phyloP scores from a whole-genome alignment of 768 basidiomycete species.

The Mycena vitilis region DNA sequence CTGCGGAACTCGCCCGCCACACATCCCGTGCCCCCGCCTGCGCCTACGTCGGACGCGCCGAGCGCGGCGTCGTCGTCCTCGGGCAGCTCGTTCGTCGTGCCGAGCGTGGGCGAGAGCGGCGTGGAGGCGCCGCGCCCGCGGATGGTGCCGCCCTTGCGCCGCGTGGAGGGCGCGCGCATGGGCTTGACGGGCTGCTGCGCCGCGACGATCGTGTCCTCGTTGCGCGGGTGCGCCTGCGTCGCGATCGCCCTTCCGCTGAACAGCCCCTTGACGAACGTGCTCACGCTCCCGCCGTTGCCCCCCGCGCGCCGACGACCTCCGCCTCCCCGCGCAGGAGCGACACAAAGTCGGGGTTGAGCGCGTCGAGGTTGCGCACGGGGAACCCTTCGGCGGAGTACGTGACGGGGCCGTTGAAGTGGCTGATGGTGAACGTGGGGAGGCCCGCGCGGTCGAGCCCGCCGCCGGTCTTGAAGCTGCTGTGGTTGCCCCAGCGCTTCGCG shows the following conservation, averaged over 20 bases:
- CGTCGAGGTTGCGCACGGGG: conserved; percentile 88
- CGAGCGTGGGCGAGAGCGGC: conserved; percentile 52
- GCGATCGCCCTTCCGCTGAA: conserved; percentile 92
- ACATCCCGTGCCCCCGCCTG: conserved; percentile 42
- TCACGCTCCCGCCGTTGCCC: conserved; percentile 67
- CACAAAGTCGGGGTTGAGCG: conserved; percentile 93
- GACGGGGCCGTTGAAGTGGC: conserved; percentile 91
- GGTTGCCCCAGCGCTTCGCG: conserved; percentile 93
- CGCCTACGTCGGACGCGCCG: not conserved
- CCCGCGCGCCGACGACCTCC: conserved; percentile 55
- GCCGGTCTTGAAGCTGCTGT: conserved; percentile 90
- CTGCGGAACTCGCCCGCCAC: conserved; percentile 90
- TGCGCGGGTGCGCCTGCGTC: conserved; percentile 89
- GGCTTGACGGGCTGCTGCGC: conserved; percentile 95
- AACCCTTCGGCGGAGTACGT: conserved; percentile 93
- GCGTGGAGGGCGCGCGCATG: conserved; percentile 91
- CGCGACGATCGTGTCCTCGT: conserved; percentile 95
- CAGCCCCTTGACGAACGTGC: conserved; percentile 91
- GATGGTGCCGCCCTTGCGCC: conserved; percentile 76
- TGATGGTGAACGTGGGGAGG: conserved; percentile 88
- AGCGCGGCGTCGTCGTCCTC: conserved; percentile 65
- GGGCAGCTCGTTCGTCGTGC: conserved; percentile 57
- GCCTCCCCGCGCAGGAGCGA: conserved; percentile 81
- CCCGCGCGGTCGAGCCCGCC: conserved; percentile 75
- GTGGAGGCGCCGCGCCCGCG: conserved; percentile 64